Evolutionary conservation across 192 early-diverging fungal species (phyloP), one percentile per base, ranked within the genome.

Genomic region (Geranomyces variabilis): DNA sequence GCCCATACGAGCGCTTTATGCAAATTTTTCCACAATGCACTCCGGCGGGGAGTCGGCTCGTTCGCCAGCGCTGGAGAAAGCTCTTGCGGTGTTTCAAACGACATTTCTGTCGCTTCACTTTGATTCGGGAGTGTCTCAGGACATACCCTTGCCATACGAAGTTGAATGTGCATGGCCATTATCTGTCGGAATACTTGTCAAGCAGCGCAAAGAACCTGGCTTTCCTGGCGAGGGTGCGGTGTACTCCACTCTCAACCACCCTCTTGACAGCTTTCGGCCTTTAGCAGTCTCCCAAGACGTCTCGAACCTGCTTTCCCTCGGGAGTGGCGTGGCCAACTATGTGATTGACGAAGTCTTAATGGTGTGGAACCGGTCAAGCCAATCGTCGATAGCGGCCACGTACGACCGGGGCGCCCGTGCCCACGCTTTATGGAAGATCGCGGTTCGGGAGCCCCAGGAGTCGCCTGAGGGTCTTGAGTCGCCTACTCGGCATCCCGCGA

Each of bases 171-270:
- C 78, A 5, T 85, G 81, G 81, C 76, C 85, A 1, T 72, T 87
- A 60, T 69, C 78, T 47, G 24, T 73, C 17, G 85, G 85, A 14
- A 31, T 87, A 10, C 56, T 87, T 33, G 24, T 87, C 33, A 65
- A 84, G 48, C 67, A 75, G 8, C 63, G 51, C 22, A 30, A 49
- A 0, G 77, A 76, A 21, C 70, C 70, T 22, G 61, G 59, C 19
- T 66, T 58, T 13, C 66, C 58, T 36, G 29, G 34, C 8, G 45
- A 48, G 41, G 28, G 78, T 12, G 63, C 82, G 14, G 33, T 65
- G 29, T 72, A 86, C 21, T 84, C 80, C 45, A 85, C 71, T 60
- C 58, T 85, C 13, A 62, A 73, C 49, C 81, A 84, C 75, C 82
- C 84, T 7, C 70, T 86, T 19, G 80, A 81, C 24, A 74, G 77